Conservation (phyloP, 768 basidiomycete genomes). For the Pisolithus sp. region DNA sequence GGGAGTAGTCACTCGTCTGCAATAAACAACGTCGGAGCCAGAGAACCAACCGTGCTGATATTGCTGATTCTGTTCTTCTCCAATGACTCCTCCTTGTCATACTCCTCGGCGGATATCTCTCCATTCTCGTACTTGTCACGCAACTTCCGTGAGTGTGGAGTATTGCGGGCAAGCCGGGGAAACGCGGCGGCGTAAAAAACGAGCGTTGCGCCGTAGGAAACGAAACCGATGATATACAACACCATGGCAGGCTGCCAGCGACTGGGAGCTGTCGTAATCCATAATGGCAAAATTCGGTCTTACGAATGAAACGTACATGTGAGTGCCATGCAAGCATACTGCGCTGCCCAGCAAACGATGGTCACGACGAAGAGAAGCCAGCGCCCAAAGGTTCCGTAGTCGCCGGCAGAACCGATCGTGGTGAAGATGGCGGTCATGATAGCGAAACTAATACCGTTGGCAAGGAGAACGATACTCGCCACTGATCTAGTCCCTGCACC, state of each 20-base stretch:
- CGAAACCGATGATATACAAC: conserved; percentile 73
- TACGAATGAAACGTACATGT: conserved; percentile 41
- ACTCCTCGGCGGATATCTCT: conserved; percentile 53
- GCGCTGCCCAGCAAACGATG: conserved; percentile 72
- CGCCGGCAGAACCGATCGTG: conserved; percentile 49
- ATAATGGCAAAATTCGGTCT: neutral
- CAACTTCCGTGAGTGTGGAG: conserved; percentile 51
- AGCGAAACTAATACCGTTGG: conserved; percentile 73
- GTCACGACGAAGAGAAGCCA: conserved; percentile 73
- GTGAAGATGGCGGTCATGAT: conserved; percentile 80
- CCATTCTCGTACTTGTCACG: conserved; percentile 52
- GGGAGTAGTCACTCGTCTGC: neutral
- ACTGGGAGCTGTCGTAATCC: conserved; percentile 41
- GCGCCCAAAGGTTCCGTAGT: conserved; percentile 51
- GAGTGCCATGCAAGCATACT: conserved; percentile 70
- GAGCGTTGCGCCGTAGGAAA: conserved; percentile 72
- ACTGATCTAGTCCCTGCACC: conserved; percentile 65
- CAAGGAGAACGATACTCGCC: conserved; percentile 68
- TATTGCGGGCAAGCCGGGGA: conserved; percentile 77
- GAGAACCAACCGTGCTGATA: conserved; percentile 58
- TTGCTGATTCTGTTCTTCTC: conserved; percentile 85
- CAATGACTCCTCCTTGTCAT: conserved; percentile 67
- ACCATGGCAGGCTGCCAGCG: conserved; percentile 76
- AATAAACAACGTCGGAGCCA: neutral
- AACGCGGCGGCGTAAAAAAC: conserved; percentile 78